phyloP scores from a whole-genome alignment of 2,329 filamentous ascomycete genomes.

The Aspergillus texensis region DNA sequence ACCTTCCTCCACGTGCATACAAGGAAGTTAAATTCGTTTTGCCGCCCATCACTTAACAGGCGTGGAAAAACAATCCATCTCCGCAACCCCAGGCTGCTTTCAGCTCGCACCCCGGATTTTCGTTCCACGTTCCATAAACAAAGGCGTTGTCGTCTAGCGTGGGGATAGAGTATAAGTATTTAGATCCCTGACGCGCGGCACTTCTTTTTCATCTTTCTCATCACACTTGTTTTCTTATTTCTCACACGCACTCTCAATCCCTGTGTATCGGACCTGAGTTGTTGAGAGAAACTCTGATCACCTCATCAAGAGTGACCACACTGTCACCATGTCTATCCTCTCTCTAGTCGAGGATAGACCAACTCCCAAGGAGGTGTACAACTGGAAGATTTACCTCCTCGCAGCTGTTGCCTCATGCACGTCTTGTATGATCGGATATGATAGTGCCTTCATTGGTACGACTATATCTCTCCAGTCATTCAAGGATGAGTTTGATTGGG shows the following conservation, averaged over 20 bases:
- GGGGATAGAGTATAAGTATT: constrained; percentile 4
- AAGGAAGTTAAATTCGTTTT: constrained; percentile 2
- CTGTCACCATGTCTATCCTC: constrained; percentile 42
- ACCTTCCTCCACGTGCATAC: not conserved
- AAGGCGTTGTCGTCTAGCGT: not conserved
- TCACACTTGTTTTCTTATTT: constrained; percentile 10
- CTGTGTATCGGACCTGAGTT: not conserved
- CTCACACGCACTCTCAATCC: not conserved
- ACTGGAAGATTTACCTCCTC: constrained; percentile 60
- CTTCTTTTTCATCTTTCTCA: constrained; percentile 2
- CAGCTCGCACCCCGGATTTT: constrained; percentile 13
- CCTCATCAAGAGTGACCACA: not conserved
- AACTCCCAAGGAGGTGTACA: constrained; percentile 61
- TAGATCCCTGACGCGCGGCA: constrained; percentile 3
- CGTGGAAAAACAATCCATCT: not conserved
- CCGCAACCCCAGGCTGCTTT: constrained; percentile 15
- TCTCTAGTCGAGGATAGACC: constrained; percentile 51
- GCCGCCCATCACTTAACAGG: constrained; percentile 11
- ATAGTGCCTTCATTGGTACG: constrained; percentile 78
- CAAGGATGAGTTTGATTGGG: constrained; percentile 67
- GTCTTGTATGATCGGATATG: constrained; percentile 63
- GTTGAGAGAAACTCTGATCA: constrained; percentile 8
- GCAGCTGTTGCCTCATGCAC: constrained; percentile 59
- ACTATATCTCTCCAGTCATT: constrained; percentile 74
- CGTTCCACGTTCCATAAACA: not conserved